Evolutionary conservation across 2,329 filamentous ascomycete species (phyloP), one percentile per base, ranked within the genome.

Genomic region (Nemania serpens): DNA sequence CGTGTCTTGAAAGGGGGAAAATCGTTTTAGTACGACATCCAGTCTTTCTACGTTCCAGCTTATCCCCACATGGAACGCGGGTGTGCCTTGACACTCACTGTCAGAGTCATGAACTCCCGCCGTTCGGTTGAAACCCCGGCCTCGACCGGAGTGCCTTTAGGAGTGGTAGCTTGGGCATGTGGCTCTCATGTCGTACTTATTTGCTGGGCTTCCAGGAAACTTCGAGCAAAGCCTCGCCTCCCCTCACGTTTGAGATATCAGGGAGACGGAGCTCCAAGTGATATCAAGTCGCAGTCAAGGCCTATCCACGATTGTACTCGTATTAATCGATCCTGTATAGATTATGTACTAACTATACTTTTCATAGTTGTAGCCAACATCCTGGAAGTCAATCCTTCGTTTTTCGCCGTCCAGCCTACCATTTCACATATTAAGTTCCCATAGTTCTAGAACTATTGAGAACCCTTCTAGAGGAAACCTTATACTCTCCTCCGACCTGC

Each of bases 391-490:
- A 39, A 2, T 18, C n/a, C 17, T 55, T 18, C 10, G 11, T 34
- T 42, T 41, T 17, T 15, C 12, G 20, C 36, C 41, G 11, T 10
- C 6, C 7, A 57, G 41, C 9, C 34, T 5, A 48, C n/a, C 50
- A 33, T 4, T 34, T 13, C 6, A 25, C 42, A 29, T 5, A 18
- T 7, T 1, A n/a, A 36, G 39, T 34, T 41, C 5, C 29, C 22
- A 36, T 10, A 4, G 5, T 43, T 47, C 51, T 59, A 55, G 55
- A 62, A 55, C 11, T 3, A 47, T 45, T 29, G 37, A 52, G n/a
- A 12, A 18, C 10, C 50, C 41, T 62, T 62, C 59, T 62, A 62
- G 55, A 41, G 34, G 10, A 39, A 62, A 62, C 55, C 15, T 55
- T 62, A 59, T 52, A 15, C 18, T 29, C 15, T 34, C 2, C n/a